Conservation (phyloP, 257 asterid genomes). For the Solanum peruvianum region DNA sequence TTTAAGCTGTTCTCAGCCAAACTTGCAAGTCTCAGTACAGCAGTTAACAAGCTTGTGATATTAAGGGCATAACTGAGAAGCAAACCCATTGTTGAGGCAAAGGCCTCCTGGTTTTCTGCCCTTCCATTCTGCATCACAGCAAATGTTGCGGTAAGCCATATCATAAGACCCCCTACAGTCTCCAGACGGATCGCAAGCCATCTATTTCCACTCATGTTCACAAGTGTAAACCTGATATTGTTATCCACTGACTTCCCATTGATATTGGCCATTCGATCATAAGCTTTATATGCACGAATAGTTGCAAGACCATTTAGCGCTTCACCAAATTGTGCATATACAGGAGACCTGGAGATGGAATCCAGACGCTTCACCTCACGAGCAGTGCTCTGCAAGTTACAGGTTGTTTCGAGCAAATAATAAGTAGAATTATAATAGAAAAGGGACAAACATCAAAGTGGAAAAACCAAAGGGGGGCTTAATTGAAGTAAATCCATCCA, state of each 20-base stretch:
- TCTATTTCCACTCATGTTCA: conserved; percentile 83
- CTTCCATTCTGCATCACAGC: conserved; percentile 90
- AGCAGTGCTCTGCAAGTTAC: conserved; percentile 73
- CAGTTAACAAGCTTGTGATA: conserved; percentile 71
- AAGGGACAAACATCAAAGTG: not conserved
- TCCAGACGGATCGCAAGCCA: conserved; percentile 94
- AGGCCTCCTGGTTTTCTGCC: conserved; percentile 75
- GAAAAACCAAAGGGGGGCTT: not conserved
- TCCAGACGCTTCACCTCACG: conserved; percentile 96
- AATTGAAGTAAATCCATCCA: not conserved
- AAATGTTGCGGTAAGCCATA: conserved; percentile 93
- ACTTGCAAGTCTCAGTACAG: conserved; percentile 83
- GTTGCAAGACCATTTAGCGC: conserved; percentile 84
- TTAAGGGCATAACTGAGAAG: conserved; percentile 88
- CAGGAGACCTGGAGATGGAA: conserved; percentile 86
- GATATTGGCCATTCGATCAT: conserved; percentile 78
- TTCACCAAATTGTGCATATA: conserved; percentile 98
- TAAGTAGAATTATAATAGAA: not conserved
- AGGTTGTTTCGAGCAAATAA: not conserved
- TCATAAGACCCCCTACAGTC: conserved; percentile 91
- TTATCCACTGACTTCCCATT: conserved; percentile 92
- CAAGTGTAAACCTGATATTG: conserved; percentile 78
- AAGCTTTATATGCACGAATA: conserved; percentile 94
- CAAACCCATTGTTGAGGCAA: conserved; percentile 97
- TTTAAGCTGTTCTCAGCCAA: conserved; percentile 86